These are phyloP conservation scores for Tylopilus sp. DNA, from an alignment of 768 basidiomycete genomes.

Conservation along the genomic window DNA sequence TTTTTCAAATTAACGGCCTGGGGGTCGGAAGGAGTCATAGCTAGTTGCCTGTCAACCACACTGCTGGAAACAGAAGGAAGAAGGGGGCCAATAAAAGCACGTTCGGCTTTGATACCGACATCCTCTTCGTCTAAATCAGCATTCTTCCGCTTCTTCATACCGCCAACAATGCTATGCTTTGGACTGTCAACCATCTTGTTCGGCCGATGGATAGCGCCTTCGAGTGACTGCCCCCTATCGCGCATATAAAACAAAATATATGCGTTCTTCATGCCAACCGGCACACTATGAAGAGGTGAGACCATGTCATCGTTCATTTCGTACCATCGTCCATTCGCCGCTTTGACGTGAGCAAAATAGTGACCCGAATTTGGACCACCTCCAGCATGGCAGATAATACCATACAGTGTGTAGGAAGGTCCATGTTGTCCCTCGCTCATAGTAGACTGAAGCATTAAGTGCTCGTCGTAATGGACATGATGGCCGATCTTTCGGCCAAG, in stretches of 20 bases:
- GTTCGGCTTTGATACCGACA: conserved; percentile 45
- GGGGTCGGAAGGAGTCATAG: conserved; percentile 38
- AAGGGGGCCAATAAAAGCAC: conserved; percentile 63
- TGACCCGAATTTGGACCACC: conserved; percentile 93
- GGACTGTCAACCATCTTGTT: conserved; percentile 16
- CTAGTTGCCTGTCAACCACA: conserved; percentile 11
- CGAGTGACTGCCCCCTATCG: conserved; percentile 70
- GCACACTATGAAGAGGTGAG: conserved; percentile 37
- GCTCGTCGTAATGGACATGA: conserved; percentile 73
- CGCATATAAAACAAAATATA: conserved; percentile 93
- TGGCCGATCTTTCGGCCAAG: conserved; percentile 84
- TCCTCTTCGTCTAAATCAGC: conserved; percentile 46
- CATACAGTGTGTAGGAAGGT: conserved; percentile 83
- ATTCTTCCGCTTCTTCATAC: conserved; percentile 48
- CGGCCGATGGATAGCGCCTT: conserved; percentile 48
- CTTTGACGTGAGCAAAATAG: conserved; percentile 84
- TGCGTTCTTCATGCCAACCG: conserved; percentile 71
- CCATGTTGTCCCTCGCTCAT: conserved; percentile 83
- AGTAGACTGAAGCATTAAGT: conserved; percentile 63
- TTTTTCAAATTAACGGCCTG: conserved; percentile 51
- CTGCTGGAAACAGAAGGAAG: conserved; percentile 46
- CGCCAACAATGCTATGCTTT: conserved; percentile 42
- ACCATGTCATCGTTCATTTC: conserved; percentile 94
- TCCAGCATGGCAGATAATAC: conserved; percentile 91
- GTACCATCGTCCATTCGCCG: conserved; percentile 69